These are phyloP conservation scores for Ceraceosorus guamensis DNA, from an alignment of 1,284 basidiomycete genomes.

Conservation along the genomic window DNA sequence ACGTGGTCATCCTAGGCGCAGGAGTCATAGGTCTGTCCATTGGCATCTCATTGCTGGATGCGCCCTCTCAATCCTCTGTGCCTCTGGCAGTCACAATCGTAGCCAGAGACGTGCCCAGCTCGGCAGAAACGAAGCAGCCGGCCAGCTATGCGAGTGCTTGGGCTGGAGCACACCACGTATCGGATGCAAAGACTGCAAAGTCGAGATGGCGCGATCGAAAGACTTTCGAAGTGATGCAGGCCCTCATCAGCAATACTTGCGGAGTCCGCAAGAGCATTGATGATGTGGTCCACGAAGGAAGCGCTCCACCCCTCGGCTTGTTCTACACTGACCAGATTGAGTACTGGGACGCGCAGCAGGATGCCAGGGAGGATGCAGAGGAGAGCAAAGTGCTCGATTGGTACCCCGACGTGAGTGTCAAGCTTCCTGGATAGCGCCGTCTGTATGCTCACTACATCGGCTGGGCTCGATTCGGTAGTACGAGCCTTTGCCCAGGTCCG, in stretches of 20 bases:
- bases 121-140: background rate
- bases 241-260: too few relatives aligned
- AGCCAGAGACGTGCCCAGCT: slow-evolving; percentile 1
- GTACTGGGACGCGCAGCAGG: slow-evolving; percentile 13
- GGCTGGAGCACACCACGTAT: slow-evolving; percentile 14
- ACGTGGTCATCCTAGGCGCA: slow-evolving; percentile 8
- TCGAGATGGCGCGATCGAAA: slow-evolving; percentile 1
- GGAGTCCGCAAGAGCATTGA: background rate
- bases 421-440: background rate
- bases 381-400: slow-evolving; percentile 15
- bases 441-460: too few relatives aligned
- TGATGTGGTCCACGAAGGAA: slow-evolving; percentile 1
- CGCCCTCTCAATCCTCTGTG: too few relatives aligned
- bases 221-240: slow-evolving; percentile 5
- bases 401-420: slow-evolving; percentile 34
- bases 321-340: slow-evolving; percentile 24
- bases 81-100: slow-evolving; percentile 8
- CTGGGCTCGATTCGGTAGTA: slow-evolving; percentile 13
- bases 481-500: slow-evolving; percentile 7
- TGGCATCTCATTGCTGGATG: slow-evolving; percentile 9
- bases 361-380: too few relatives aligned
- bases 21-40: slow-evolving; percentile 9
- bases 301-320: background rate
- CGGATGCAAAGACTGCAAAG: slow-evolving; percentile 3
- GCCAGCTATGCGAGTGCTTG: slow-evolving; percentile 10